Conservation (phyloP, 75 land plant species). For the Adiantum capillusveneris region DNA sequence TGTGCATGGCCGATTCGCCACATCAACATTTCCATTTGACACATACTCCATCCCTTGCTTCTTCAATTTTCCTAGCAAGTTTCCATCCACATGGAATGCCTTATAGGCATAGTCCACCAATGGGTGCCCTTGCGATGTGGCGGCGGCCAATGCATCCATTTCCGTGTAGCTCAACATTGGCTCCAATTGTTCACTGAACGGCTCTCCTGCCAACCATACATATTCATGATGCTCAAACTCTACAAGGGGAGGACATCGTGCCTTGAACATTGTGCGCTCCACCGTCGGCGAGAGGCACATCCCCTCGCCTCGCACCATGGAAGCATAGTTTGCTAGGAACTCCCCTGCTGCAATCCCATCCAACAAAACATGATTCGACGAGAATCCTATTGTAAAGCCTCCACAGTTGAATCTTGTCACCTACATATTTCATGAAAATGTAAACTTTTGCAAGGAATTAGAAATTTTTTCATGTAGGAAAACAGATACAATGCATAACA, state of each 20-base stretch:
- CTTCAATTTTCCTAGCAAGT: conserved; percentile 19
- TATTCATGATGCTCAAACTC: conserved; percentile 22
- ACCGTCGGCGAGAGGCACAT: conserved; percentile 6
- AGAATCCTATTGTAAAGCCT: conserved; percentile 27
- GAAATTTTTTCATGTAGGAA: too few relatives aligned
- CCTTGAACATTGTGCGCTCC: conserved; percentile 17
- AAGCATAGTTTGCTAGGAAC: conserved; percentile 5
- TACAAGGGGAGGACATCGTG: conserved; percentile 24
- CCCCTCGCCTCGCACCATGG: conserved; percentile 4
- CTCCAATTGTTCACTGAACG: neutral
- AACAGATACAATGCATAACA: too few relatives aligned
- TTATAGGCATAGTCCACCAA: conserved; percentile 17
- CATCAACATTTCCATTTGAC: neutral
- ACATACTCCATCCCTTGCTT: conserved; percentile 1
- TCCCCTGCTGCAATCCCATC: conserved; percentile 5
- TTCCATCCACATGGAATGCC: conserved; percentile 23
- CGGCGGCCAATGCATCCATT: neutral
- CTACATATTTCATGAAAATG: conserved; percentile 11
- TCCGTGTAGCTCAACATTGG: neutral
- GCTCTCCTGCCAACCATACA: conserved; percentile 4
- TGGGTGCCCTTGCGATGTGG: neutral
- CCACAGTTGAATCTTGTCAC: conserved; percentile 38
- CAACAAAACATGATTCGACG: conserved; percentile 15
- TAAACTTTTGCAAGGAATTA: too few relatives aligned
- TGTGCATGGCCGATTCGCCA: conserved; percentile 27